Conservation (phyloP, 2,329 filamentous ascomycete species). For the Exophiala mesophila region DNA sequence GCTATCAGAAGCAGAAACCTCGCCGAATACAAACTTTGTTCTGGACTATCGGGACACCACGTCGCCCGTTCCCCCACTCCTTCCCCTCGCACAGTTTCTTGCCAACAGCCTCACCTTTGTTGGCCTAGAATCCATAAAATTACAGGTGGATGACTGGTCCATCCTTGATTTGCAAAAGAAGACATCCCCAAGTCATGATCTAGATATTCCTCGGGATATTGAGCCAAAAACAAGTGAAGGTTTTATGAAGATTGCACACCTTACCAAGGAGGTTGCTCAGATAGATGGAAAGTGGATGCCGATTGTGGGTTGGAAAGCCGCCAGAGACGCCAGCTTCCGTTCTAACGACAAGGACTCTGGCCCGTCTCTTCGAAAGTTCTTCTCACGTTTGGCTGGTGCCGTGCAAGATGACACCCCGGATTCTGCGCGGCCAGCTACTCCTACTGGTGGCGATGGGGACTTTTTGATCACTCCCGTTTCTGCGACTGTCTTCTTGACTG, state of each 20-base stretch:
- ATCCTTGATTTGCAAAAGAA: conserved; percentile 78
- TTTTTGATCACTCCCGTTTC: conserved; percentile 58
- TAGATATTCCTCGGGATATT: conserved; percentile 71
- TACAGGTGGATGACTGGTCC: conserved; percentile 84
- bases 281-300: conserved; percentile 90
- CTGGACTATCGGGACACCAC: conserved; percentile 88
- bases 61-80: conserved; percentile 77
- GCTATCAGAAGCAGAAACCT: conserved; percentile 62
- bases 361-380: conserved; percentile 71
- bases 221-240: conserved; percentile 79
- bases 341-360: conserved; percentile 40
- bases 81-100: conserved; percentile 85
- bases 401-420: conserved; percentile 14
- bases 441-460: conserved; percentile 52
- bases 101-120: conserved; percentile 96
- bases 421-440: conserved; percentile 41
- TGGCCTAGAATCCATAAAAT: conserved; percentile 76
- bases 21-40: conserved; percentile 79
- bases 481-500: conserved; percentile 80
- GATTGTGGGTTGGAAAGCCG: conserved; percentile 75
- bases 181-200: conserved; percentile 67
- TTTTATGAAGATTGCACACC: conserved; percentile 76
- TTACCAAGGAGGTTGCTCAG: conserved; percentile 81
- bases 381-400: conserved; percentile 65
- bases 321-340: conserved; percentile 37